Evolutionary conservation across 2,329 filamentous ascomycete genomes (phyloP).

Genomic region (Colletotrichum australisinense): DNA sequence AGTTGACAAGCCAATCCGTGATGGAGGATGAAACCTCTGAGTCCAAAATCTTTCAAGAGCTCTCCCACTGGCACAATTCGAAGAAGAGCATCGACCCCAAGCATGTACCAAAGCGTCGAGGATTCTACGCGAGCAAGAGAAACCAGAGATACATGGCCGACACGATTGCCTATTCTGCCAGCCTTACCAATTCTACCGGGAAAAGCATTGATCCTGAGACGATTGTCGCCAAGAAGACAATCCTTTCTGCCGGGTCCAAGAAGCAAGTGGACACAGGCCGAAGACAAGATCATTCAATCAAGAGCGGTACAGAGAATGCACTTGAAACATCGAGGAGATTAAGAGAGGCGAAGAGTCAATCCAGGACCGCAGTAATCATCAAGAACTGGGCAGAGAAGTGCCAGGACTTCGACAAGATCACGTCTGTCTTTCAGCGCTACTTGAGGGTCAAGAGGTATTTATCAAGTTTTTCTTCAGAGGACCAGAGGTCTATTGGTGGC

Average conservation of each 20-base stretch:
- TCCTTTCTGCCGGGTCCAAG: constrained; percentile 30
- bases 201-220: constrained; percentile 73
- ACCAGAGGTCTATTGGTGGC: constrained; percentile 46
- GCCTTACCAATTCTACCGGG: constrained; percentile 73
- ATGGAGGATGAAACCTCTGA: constrained; percentile 4
- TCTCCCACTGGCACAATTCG: constrained; percentile 72
- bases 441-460: constrained; percentile 61
- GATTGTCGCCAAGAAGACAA: constrained; percentile 60
- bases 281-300: constrained; percentile 40
- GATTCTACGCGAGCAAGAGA: constrained; percentile 50
- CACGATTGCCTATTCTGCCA: constrained; percentile 76
- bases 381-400: constrained; percentile 58
- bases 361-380: constrained; percentile 45
- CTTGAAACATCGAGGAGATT: constrained; percentile 46
- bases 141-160: constrained; percentile 77
- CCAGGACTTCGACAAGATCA: constrained; percentile 58
- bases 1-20: constrained; percentile 45
- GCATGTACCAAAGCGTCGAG: constrained; percentile 37
- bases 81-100: constrained; percentile 61
- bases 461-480: constrained; percentile 26
- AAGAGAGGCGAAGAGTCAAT: constrained; percentile 46
- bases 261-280: not conserved
- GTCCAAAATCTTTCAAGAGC: constrained; percentile 56
- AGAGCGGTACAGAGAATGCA: constrained; percentile 51
- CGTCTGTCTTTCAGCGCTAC: constrained; percentile 56